Evolutionary conservation across 805 yeast species (phyloP), one percentile per base, ranked within the genome.

Genomic region (Starmerella sirachaensis): DNA sequence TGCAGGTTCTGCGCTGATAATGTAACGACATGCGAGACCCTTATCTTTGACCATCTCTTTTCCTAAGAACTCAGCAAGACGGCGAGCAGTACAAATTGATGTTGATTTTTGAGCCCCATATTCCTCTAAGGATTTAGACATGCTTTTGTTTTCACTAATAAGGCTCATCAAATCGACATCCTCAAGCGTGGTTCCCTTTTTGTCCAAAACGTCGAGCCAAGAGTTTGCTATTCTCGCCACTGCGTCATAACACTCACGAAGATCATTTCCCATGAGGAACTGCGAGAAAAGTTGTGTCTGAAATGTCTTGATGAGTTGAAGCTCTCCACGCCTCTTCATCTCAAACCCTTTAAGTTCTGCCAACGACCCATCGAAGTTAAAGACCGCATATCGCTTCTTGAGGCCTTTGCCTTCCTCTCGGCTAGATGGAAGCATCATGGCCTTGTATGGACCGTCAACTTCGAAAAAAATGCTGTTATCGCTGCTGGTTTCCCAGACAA

Each of bases 261-360:
- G 62, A 1, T 85, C 63, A 22, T 68, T 65, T 26, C 99, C 99
- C 41, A 85, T 88, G 48, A 91, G 65, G 56, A 91, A 91, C 26
- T 84, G 74, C 50, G 83, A 83, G 64, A 93, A 91, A 31, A 93
- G 76, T 60, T 91, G 96, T 19, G 93, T 75, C 59, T 91, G 99
- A 60, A 91, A 91, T 51, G 86, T 85, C 55, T 91, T 93, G 57
- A 91, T 84, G 41, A 91, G 63, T 50, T 85, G 88, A 45, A 91
- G 65, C 57, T 91, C 99, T 52, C 99, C 99, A 59, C 99, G 74
- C 62, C 99, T 72, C 55, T 91, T 91, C 59, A 91, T 65, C 60
- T 91, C 99, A 54, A 91, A 91, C 6, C 99, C 99, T 58, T 91
- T 91, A 52, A 91, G 65, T 59, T 91, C 99, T 0, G 97, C 98